A percentile compares a stretch with the other conserved stretches of the same genome.
phyloP scores from a whole-genome alignment of 140 eudicot species.

The Bidens hawaiensis region DNA sequence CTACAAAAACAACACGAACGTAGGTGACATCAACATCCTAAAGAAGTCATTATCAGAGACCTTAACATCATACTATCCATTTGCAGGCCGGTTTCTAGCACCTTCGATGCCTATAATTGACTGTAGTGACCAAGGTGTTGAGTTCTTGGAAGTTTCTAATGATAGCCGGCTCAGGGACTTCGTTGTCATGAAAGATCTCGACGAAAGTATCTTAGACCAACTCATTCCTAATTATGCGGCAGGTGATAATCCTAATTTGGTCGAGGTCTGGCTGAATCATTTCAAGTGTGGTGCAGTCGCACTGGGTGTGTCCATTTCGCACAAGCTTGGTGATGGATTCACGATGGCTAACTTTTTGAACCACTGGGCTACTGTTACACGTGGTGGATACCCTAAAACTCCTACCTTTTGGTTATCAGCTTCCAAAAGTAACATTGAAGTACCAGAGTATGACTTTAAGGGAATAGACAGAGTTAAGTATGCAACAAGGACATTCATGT shows the following conservation, averaged over 20 bases:
- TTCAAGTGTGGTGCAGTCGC: not conserved
- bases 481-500: not conserved
- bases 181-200: not conserved
- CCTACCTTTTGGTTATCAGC: not conserved
- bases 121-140: not conserved
- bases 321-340: not conserved
- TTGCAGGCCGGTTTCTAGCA: not conserved
- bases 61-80: not conserved
- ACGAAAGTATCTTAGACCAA: not conserved
- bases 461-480: not conserved
- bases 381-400: not conserved
- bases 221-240: not conserved
- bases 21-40: not conserved
- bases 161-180: not conserved
- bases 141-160: not conserved
- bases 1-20: not conserved
- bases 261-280: not conserved
- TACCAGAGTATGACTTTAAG: not conserved
- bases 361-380: not conserved
- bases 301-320: not conserved
- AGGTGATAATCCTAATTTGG: not conserved
- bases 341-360: not conserved
- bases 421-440: not conserved
- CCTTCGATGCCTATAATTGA: not conserved
- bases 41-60: not conserved